Evolutionary conservation across 805 yeast genomes (phyloP), one percentile per base, ranked within the genome.

Genomic region (Wickerhamiella spandovensis): DNA sequence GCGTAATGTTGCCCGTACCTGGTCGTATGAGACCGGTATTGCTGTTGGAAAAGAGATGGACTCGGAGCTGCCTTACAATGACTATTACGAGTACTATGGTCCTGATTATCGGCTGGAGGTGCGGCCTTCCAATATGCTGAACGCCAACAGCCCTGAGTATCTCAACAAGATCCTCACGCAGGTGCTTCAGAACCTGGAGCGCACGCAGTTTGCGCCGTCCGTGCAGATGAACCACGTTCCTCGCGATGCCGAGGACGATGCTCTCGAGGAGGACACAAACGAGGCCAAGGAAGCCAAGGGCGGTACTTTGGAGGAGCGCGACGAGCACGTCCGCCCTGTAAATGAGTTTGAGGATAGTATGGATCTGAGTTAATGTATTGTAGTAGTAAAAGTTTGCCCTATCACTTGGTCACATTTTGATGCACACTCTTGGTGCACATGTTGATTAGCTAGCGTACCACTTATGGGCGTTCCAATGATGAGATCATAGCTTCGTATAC

Each of bases 91-190:
- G 68, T 90, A 90, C 70, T 90, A 84, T 66, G 97, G 97, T 0
- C 98, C 98, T 2, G 97, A 90, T 69, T 90, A 90, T 67, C 82
- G 87, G 66, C 75, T 90, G 53, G 96, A 90, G 63, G 98, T 90
- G 47, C 75, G 96, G 56, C 95, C 96, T 12, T 83, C 94, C 12
- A 90, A 90, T 68, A 90, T 90, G 97, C 85, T 84, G 70, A 90
- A 90, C 67, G 95, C 95, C 48, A 90, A 90, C 68, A 78, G 90
- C 22, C 90, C 94, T 22, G 97, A 89, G 65, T 90, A 88, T 64
- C 72, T 90, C 59, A 86, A 87, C 67, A 84, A 86, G 66, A 81
- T 90, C 48, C 70, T 87, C 61, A 75, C 84, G 12, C 84, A 82
- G 59, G 84, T 90, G 49, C 74, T 83, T 49, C 71, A 77, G 52